Conservation (phyloP, 140 eudicot species). For the Stevia rebaudiana region DNA sequence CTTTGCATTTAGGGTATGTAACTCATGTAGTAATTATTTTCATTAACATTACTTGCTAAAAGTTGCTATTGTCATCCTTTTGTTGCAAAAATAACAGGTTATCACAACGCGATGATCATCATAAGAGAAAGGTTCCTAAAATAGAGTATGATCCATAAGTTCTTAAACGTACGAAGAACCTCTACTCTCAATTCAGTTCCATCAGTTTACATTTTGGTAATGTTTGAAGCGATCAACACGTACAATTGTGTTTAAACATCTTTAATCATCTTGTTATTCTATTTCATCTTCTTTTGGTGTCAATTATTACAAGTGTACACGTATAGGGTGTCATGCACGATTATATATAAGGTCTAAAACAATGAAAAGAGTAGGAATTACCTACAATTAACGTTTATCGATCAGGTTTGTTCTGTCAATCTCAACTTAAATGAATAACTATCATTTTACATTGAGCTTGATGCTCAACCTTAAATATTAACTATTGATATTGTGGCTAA, state of each 20-base stretch:
- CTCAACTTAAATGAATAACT: background rate
- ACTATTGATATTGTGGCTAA: too few species aligned
- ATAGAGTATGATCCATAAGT: conserved; percentile 35
- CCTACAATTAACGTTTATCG: background rate
- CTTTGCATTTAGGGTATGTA: conserved; percentile 66
- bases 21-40: background rate
- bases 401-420: background rate
- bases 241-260: background rate
- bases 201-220: background rate
- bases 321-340: background rate
- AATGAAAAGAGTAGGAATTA: background rate
- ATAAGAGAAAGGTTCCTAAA: conserved; percentile 45
- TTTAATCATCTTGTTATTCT: background rate
- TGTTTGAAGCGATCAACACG: background rate
- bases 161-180: background rate
- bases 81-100: conserved; percentile 32
- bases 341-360: background rate
- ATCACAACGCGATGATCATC: conserved; percentile 35
- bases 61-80: background rate
- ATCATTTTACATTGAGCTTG: too few species aligned
- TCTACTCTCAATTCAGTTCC: background rate
- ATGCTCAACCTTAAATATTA: too few species aligned
- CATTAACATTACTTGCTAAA: background rate
- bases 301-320: background rate
- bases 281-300: background rate